Evolutionary conservation across 495 filamentous ascomycete species (phyloP).

Genomic region (Schizothecium vesticola): DNA sequence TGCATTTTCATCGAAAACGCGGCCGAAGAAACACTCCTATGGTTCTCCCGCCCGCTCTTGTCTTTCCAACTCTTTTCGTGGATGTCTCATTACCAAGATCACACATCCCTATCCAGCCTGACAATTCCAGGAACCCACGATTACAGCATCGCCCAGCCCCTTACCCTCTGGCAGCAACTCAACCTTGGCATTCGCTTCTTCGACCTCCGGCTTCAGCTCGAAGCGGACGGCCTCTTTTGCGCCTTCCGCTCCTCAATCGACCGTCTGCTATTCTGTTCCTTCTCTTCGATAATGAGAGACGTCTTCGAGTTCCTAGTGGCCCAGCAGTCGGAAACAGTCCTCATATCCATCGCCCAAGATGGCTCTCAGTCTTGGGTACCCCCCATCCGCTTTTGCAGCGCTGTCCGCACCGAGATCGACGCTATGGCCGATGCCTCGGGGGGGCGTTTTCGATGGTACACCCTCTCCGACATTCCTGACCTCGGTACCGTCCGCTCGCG

Average conservation of each 20-base stretch:
- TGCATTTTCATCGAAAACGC: constrained; percentile 30
- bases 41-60: constrained; percentile 27
- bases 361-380: constrained; percentile 58
- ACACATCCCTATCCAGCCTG: constrained; percentile 65
- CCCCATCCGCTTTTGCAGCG: constrained; percentile 41
- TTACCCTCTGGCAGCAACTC: constrained; percentile 65
- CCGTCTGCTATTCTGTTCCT: no score
- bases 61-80: constrained; percentile 56
- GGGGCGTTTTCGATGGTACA: constrained; percentile 62
- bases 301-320: constrained; percentile 43
- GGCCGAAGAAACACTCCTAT: constrained; percentile 20
- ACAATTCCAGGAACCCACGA: constrained; percentile 93
- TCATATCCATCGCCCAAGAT: constrained; percentile 75
- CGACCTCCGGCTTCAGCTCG: constrained; percentile 59
- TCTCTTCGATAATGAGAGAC: constrained; percentile 29
- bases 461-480: constrained; percentile 63
- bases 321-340: constrained; percentile 69
- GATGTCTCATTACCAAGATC: constrained; percentile 67
- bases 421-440: constrained; percentile 38
- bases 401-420: constrained; percentile 20
- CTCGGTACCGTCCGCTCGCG: constrained; percentile 63
- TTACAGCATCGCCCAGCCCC: constrained; percentile 78
- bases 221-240: no score
- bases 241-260: constrained; percentile 7
- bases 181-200: constrained; percentile 85